Conservation (phyloP, 768 basidiomycete genomes). For the Psilocybe sp. region DNA sequence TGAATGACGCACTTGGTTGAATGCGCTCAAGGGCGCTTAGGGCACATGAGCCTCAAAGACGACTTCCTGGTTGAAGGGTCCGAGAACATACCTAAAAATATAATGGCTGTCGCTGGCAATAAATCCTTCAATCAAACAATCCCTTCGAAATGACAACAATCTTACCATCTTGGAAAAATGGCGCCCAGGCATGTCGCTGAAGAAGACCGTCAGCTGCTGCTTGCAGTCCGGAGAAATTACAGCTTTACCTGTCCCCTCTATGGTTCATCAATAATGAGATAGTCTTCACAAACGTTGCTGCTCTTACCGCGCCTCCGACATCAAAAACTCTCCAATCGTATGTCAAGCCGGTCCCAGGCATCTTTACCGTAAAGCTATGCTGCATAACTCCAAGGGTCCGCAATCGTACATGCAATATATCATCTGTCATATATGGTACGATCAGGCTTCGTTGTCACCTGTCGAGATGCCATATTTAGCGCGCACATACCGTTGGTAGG, state of each 20-base stretch:
- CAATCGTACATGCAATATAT: slow-evolving; percentile 75
- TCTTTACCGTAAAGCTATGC: slow-evolving; percentile 66
- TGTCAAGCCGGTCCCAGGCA: slow-evolving; percentile 44
- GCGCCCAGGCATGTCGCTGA: neutral
- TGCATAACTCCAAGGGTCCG: slow-evolving; percentile 81
- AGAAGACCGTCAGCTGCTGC: neutral
- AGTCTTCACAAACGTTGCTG: no score
- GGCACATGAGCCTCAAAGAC: neutral
- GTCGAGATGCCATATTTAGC: neutral
- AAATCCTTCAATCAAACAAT: slow-evolving; percentile 1
- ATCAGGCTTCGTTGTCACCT: neutral
- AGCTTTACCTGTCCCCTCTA: no score
- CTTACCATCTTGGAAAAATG: neutral
- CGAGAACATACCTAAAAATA: slow-evolving; percentile 54
- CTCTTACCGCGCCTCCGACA: slow-evolving; percentile 76
- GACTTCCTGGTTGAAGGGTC: neutral
- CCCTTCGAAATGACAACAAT: no score
- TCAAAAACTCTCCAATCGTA: slow-evolving; percentile 83
- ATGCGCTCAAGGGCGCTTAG: slow-evolving; percentile 77
- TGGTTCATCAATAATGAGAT: no score
- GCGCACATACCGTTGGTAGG: slow-evolving; percentile 59
- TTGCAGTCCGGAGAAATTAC: no score
- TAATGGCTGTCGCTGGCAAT: slow-evolving; percentile 70
- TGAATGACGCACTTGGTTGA: slow-evolving; percentile 61
- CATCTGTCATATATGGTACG: slow-evolving; percentile 40